Conservation (phyloP, 192 early-diverging fungal genomes). For the Fimicolochytrium jonesii region DNA sequence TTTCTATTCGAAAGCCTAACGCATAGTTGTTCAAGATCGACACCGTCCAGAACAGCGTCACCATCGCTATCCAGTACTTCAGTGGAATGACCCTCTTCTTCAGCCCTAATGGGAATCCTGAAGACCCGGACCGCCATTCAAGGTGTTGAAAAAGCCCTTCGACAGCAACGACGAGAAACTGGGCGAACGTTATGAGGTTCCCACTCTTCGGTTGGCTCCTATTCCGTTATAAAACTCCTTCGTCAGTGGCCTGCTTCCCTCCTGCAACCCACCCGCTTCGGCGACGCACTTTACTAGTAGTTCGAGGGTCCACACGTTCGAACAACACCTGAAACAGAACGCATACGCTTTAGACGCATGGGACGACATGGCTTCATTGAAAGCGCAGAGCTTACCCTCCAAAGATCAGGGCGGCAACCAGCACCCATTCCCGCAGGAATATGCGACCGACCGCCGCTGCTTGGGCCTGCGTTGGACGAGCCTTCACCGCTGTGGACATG, state of each 20-base stretch:
- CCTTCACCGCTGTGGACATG: too few relatives aligned
- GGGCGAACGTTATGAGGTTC: conserved; percentile 78
- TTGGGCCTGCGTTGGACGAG: too few relatives aligned
- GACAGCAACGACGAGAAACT: conserved; percentile 74
- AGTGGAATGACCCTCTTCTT: conserved; percentile 59
- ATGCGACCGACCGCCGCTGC: too few relatives aligned
- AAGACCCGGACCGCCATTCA: conserved; percentile 32
- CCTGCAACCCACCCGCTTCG: not conserved
- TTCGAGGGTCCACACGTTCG: conserved; percentile 82
- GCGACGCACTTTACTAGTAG: conserved; percentile 61
- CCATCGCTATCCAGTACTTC: conserved; percentile 67
- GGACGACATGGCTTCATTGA: not conserved
- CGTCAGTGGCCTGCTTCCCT: not conserved
- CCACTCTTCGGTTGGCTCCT: conserved; percentile 55
- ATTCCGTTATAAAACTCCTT: not conserved
- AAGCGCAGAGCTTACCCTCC: conserved; percentile 43
- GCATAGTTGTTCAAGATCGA: conserved; percentile 82
- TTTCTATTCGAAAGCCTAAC: conserved; percentile 72
- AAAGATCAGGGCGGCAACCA: conserved; percentile 74
- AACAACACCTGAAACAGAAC: conserved; percentile 53
- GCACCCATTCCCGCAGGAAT: conserved; percentile 42
- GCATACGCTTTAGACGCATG: not conserved
- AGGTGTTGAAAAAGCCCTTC: conserved; percentile 61
- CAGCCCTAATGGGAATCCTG: conserved; percentile 9
- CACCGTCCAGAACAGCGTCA: conserved; percentile 70